Percentiles rank a stretch among this genome's conserved stretches.
Conservation (phyloP, 768 basidiomycete genomes). For the Sporobolomyces roseus region DNA sequence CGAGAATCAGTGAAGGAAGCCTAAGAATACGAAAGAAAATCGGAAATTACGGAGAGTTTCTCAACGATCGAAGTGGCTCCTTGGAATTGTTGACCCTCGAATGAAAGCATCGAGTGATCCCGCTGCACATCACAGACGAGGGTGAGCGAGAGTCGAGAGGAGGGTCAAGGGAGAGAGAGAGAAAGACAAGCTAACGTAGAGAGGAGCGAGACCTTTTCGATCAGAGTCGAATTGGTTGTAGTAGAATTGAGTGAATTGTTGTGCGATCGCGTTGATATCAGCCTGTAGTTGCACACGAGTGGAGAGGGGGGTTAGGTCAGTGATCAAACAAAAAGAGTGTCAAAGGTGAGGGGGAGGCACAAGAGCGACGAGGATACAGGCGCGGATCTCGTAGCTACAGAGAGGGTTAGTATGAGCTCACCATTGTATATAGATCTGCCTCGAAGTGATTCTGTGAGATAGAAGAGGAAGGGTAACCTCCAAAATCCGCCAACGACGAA, state of each 20-base stretch:
- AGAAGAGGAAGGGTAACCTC: not conserved
- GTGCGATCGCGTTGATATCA: constrained; percentile 69
- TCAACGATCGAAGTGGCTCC: constrained; percentile 61
- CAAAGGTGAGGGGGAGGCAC: not conserved
- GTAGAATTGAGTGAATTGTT: constrained; percentile 71
- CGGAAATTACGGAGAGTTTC: constrained; percentile 63
- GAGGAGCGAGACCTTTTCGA: constrained; percentile 57
- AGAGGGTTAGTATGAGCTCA: not conserved
- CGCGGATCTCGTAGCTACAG: not conserved
- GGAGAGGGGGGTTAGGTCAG: not conserved
- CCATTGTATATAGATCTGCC: constrained; percentile 4
- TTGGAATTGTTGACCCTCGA: constrained; percentile 62
- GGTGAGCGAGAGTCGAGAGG: not conserved
- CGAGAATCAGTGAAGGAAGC: not conserved
- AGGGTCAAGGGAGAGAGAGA: constrained; percentile 35
- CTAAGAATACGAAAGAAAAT: not conserved
- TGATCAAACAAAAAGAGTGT: not conserved
- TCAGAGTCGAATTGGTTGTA: constrained; percentile 70
- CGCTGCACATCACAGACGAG: constrained; percentile 56
- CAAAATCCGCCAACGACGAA: not conserved
- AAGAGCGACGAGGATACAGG: not conserved
- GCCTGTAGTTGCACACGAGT: constrained; percentile 49
- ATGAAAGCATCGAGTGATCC: constrained; percentile 75
- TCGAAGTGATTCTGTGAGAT: not conserved
- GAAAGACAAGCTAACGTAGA: constrained; percentile 67